Base-by-base conservation (phyloP, 345 rosid genomes). In the Excoecaria cochinchinensis region DNA sequence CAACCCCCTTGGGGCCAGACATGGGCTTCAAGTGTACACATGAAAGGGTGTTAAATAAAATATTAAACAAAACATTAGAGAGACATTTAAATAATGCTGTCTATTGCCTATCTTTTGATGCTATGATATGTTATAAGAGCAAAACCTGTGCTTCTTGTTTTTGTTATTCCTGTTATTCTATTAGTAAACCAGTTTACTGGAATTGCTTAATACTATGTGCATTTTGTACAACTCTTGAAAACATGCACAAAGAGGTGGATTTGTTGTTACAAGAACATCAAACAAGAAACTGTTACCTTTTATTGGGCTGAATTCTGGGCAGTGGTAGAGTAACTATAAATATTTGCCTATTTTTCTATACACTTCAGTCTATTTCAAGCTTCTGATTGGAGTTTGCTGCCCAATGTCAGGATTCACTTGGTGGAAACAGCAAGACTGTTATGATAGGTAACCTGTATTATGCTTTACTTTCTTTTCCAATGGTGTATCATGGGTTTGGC, bases 391-490 rank as follows among this genome's bases (percentile, higher is more conserved):
- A 48, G 25, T 71, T 56, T 57, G 78, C 8, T 73, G 9, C 64
- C 25, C 76, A 73, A 46, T 84, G 67, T 42, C 71, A 94, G 99
- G 99, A 92, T 90, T 94, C 98, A 47, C 98, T 95, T 38, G 99
- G 99, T 16, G 99, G 99, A 36, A 95, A 95, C 88, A 95, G 97
- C 90, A 90, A 93, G 83, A 95, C 99, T 58, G 93, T 91, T 39
- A 93, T 95, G 99, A 95, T 95, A 84, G 98, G 99, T 95, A 88
- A 67, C 81, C 59, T 17, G 24, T 55, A 9, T 59, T 9, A 6
- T 31, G 24, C 46, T 75, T 42, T 7, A 36, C 7, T 63, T 44
- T 67, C 51, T 58, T 22, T 48, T 14, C 39, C 15, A 51, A 51
- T 51, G 52, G 31, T 44, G 47, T 44, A 39, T 57, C n/a, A 8